Percentiles rank a stretch among this genome's conserved stretches.
These are phyloP conservation scores for Thalia dealbata DNA, from an alignment of 176 grass and related monocot genomes.

Conservation along the genomic window DNA sequence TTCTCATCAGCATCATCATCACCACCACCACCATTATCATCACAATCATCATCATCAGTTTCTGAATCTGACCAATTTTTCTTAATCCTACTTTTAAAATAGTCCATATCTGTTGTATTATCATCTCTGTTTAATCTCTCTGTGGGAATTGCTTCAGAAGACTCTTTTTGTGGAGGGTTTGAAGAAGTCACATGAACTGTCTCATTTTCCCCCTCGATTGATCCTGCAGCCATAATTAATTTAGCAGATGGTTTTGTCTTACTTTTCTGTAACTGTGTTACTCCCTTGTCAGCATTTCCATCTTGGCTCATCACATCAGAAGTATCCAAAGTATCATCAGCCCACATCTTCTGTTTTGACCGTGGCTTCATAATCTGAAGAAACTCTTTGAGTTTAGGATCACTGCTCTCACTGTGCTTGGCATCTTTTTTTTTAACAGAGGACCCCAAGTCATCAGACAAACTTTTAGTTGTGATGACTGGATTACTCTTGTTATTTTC, in stretches of 20 bases:
- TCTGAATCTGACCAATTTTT: conserved; percentile 94
- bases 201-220: conserved; percentile 1
- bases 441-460: conserved; percentile 20
- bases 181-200: conserved; percentile 13
- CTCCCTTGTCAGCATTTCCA: conserved; percentile 17
- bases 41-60: conserved; percentile 23
- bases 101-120: conserved; percentile 57
- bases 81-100: conserved; percentile 90
- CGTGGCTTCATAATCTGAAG: conserved; percentile 86
- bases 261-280: conserved; percentile 16
- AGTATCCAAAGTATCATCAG: conserved; percentile 53
- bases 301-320: conserved; percentile 30
- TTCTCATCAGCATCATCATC: too few species aligned
- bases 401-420: conserved; percentile 31
- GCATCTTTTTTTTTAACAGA: conserved; percentile 22
- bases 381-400: conserved; percentile 74
- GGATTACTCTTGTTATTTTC: conserved; percentile 35
- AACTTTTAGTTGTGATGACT: conserved; percentile 9
- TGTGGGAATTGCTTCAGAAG: conserved; percentile 21
- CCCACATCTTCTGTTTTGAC: conserved; percentile 80
- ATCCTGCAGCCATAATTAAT: conserved; percentile 11
- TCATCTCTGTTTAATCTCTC: conserved; percentile 27
- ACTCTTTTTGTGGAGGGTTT: neutral
- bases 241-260: conserved; percentile 13
- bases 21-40: too few species aligned